Conservation (phyloP, 2,329 filamentous ascomycete species). For the Proliferodiscus dingleyae region DNA sequence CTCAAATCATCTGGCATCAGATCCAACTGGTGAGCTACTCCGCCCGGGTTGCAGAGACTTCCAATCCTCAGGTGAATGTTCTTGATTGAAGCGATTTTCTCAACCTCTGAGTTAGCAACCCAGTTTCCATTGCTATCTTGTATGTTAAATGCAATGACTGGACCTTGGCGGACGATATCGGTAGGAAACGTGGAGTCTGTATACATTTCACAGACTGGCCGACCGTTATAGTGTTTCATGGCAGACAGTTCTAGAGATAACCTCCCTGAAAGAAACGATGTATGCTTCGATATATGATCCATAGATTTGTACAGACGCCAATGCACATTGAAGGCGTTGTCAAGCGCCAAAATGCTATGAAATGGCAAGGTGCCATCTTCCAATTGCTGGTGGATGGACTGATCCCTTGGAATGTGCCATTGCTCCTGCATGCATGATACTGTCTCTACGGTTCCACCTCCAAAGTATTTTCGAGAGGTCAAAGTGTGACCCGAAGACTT, state of each 20-base stretch:
- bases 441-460: slow-evolving; percentile 90
- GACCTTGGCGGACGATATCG: slow-evolving; percentile 50
- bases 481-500: slow-evolving; percentile 64
- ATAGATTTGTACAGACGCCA: slow-evolving; percentile 66
- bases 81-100: slow-evolving; percentile 76
- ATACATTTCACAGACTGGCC: slow-evolving; percentile 30
- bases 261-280: slow-evolving; percentile 55
- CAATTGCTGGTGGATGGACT: slow-evolving; percentile 70
- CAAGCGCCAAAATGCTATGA: slow-evolving; percentile 82
- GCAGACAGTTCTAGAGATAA: slow-evolving; percentile 53
- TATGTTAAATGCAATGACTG: slow-evolving; percentile 81
- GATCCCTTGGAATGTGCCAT: slow-evolving; percentile 76
- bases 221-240: slow-evolving; percentile 62
- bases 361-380: slow-evolving; percentile 91
- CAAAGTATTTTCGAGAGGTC: slow-evolving; percentile 72
- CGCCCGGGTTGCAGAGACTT: slow-evolving; percentile 87
- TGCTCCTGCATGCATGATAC: slow-evolving; percentile 71
- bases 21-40: slow-evolving; percentile 67
- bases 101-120: slow-evolving; percentile 78
- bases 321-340: slow-evolving; percentile 68
- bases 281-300: slow-evolving; percentile 64
- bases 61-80: slow-evolving; percentile 83
- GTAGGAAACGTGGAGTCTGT: slow-evolving; percentile 30
- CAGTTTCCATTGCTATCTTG: slow-evolving; percentile 63
- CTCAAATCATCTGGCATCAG: slow-evolving; percentile 78